Evolutionary conservation across 2,329 filamentous ascomycete genomes (phyloP), one percentile per base, ranked within the genome.

Genomic region (Colletotrichum scovillei): DNA sequence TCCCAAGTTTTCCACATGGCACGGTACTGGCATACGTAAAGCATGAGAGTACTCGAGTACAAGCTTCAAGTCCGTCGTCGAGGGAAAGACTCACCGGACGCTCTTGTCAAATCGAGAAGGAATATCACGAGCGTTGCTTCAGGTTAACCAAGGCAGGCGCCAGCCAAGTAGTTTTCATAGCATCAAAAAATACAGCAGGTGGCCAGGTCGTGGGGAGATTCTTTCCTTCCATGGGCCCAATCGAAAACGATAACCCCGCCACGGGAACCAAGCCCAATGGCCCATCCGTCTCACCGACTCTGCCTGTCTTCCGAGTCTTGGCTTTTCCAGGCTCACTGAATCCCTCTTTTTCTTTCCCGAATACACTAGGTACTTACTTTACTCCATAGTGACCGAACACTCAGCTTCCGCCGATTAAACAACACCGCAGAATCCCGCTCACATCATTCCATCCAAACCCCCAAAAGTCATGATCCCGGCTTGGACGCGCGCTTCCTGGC

Each of bases 161-260:
- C 28, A 52, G 28, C 42, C 26, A 49, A n/a, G 19, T 49, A 9
- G 3, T 32, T 2, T 49, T 49, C 19, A 22, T 49, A 49, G 19
- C 42, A 49, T 19, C 8, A 49, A 49, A 49, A 49, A 4, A 49
- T 19, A 28, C 26, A 7, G 12, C 16, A 42, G 11, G 62, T 73
- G 67, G 67, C 55, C 67, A 30, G 67, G 67, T 57, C 62, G 42
- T 73, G 70, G 60, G 55, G 60, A 70, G 70, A 65, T 66, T 70
- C 46, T n/a, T 7, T 22, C 26, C 53, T 38, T n/a, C 56, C 19
- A 65, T 73, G 67, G 60, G 65, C 70, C 67, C 66, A 69, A 55
- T 59, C 24, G 14, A 38, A 63, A 49, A 5, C 38, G 28, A 26
- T 19, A 57, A 32, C 60, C 60, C 59, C 30, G 52, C 56, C 26